Evolutionary conservation across 495 filamentous ascomycete species (phyloP).

Genomic region (Annulohypoxylon moriforme): DNA sequence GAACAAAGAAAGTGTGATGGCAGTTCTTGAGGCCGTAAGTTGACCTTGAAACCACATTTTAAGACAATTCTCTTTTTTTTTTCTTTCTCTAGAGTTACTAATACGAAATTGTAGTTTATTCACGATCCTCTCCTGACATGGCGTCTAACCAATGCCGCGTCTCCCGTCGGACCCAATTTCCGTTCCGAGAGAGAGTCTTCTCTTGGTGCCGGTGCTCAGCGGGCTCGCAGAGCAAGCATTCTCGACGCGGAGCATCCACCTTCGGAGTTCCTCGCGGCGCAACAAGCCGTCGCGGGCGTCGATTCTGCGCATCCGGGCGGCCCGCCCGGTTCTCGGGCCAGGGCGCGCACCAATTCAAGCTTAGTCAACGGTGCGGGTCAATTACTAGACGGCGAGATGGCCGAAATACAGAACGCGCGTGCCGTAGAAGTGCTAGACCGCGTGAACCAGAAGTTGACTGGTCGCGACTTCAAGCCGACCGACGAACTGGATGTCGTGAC

Average conservation of each 20-base stretch:
- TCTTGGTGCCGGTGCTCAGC: slow-evolving; percentile 56
- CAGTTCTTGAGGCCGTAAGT: slow-evolving; percentile 95
- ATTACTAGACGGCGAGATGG: slow-evolving; percentile 55
- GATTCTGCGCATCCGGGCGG: slow-evolving; percentile 59
- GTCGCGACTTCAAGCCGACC: slow-evolving; percentile 70
- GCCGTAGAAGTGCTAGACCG: slow-evolving; percentile 91
- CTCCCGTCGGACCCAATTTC: slow-evolving; percentile 79
- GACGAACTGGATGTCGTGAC: slow-evolving; percentile 87
- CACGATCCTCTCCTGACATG: slow-evolving; percentile 98
- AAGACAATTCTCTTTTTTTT: neutral
- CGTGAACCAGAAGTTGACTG: slow-evolving; percentile 93
- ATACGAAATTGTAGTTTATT: slow-evolving; percentile 75
- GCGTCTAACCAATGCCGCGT: slow-evolving; percentile 89
- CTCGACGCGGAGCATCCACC: slow-evolving; percentile 70
- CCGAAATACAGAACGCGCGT: slow-evolving; percentile 90
- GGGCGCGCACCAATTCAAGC: slow-evolving; percentile 66
- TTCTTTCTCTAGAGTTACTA: slow-evolving; percentile 33
- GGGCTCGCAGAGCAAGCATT: slow-evolving; percentile 73
- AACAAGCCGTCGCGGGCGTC: slow-evolving; percentile 50
- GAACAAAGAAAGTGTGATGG: slow-evolving; percentile 98
- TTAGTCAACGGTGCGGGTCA: slow-evolving; percentile 51
- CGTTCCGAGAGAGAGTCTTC: slow-evolving; percentile 74
- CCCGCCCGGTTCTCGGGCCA: slow-evolving; percentile 60
- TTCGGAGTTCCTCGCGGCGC: slow-evolving; percentile 59
- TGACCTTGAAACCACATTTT: slow-evolving; percentile 5